Conservation (phyloP, 2,329 filamentous ascomycete genomes). For the Penicillium sp. region DNA sequence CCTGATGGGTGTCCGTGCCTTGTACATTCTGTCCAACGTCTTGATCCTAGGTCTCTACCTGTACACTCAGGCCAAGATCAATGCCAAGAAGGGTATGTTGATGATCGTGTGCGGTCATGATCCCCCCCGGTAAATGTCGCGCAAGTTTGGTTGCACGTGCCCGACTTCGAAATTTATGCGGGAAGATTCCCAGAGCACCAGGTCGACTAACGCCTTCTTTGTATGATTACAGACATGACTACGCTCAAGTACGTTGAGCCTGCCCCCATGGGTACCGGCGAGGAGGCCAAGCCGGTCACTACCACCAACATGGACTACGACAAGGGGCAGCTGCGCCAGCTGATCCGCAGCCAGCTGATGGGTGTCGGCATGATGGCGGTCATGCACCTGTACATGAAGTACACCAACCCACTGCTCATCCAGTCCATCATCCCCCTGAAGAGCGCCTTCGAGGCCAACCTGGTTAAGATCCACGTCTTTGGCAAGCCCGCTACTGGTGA, state of each 20-base stretch:
- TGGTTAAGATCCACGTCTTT: slow-evolving; percentile 93
- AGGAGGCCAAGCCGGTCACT: slow-evolving; percentile 94
- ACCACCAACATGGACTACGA: slow-evolving; percentile 98
- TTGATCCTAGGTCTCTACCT: slow-evolving; percentile 84
- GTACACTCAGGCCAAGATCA: slow-evolving; percentile 81
- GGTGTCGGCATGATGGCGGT: slow-evolving; percentile 97
- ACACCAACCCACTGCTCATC: slow-evolving; percentile 98
- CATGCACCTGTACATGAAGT: slow-evolving; percentile 99
- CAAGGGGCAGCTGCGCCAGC: slow-evolving; percentile 75
- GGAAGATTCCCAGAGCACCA: no score
- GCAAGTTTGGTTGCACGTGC: not conserved
- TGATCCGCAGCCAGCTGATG: slow-evolving; percentile 92
- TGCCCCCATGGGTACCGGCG: slow-evolving; percentile 84
- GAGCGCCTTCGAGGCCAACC: slow-evolving; percentile 90
- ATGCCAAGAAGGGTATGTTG: slow-evolving; percentile 92
- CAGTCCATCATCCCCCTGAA: slow-evolving; percentile 99
- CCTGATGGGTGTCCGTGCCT: slow-evolving; percentile 62
- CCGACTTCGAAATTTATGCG: not conserved
- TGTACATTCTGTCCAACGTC: slow-evolving; percentile 72
- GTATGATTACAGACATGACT: slow-evolving; percentile 70
- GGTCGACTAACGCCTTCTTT: not conserved
- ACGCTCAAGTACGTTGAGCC: slow-evolving; percentile 99
- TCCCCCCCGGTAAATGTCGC: not conserved
- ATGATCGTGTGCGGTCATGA: not conserved
- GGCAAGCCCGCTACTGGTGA: slow-evolving; percentile 86